These are phyloP conservation scores for Pichia sp. DNA, from an alignment of 1,139 yeast genomes.

Conservation along the genomic window DNA sequence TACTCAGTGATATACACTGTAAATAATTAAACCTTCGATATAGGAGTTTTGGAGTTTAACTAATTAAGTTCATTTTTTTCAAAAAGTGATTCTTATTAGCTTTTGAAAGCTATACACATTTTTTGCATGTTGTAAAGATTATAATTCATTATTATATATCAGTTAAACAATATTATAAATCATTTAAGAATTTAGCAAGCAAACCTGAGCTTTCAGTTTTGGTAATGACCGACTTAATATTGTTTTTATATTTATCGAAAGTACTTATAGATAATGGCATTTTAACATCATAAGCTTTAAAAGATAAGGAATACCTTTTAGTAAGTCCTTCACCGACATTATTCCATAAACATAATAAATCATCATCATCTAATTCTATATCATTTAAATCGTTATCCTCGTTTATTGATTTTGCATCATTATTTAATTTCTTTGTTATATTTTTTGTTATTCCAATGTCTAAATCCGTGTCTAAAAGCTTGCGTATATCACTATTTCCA, in stretches of 20 bases:
- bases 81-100: too few relatives aligned
- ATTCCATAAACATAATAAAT: background rate
- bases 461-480: background rate
- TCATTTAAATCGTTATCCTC: slow-evolving; percentile 1
- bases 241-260: slow-evolving; percentile 56
- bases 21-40: too few relatives aligned
- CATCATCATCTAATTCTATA: slow-evolving; percentile 2
- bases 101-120: too few relatives aligned
- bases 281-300: slow-evolving; percentile 21
- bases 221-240: slow-evolving; percentile 35
- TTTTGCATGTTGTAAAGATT: too few relatives aligned
- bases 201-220: slow-evolving; percentile 4
- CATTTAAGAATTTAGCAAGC: slow-evolving; percentile 1
- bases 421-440: background rate
- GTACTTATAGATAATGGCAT: slow-evolving; percentile 8
- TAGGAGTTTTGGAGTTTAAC: too few relatives aligned
- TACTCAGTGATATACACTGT: too few relatives aligned
- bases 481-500: background rate
- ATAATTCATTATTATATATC: too few relatives aligned
- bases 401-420: too few relatives aligned
- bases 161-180: background rate
- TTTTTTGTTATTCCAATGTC: slow-evolving; percentile 1
- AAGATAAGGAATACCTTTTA: slow-evolving; percentile 24
- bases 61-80: too few relatives aligned
- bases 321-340: slow-evolving; percentile 1